Percentiles rank a stretch among this genome's conserved stretches.
Evolutionary conservation across 2,329 filamentous ascomycete genomes (phyloP).

Genomic region (Karstenula rhodostoma): DNA sequence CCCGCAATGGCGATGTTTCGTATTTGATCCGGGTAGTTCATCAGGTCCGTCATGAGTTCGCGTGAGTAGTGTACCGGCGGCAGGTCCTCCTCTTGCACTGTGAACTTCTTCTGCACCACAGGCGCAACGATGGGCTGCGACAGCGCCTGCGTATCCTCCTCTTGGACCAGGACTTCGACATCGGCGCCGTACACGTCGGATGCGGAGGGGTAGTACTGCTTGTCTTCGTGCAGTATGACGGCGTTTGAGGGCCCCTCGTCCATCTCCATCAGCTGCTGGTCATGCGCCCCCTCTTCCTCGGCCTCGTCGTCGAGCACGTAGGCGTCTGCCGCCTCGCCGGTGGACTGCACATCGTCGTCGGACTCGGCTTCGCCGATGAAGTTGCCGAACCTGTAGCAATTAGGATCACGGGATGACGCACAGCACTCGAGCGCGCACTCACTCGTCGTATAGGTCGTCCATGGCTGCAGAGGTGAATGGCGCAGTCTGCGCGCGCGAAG

Average conservation of each 20-base stretch:
- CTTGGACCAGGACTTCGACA: constrained; percentile 94
- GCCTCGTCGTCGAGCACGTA: constrained; percentile 79
- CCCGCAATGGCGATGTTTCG: constrained; percentile 92
- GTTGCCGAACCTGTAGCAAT: constrained; percentile 81
- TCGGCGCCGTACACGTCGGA: constrained; percentile 93
- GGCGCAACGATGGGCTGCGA: constrained; percentile 93
- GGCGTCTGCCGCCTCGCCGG: constrained; percentile 77
- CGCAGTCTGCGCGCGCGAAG: constrained; percentile 18
- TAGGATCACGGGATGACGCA: constrained; percentile 19
- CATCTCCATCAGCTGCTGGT: constrained; percentile 91
- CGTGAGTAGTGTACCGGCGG: constrained; percentile 88
- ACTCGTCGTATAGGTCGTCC: constrained; percentile 99
- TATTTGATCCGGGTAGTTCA: constrained; percentile 95
- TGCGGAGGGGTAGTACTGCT: constrained; percentile 99
- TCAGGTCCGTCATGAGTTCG: constrained; percentile 91
- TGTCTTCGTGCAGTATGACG: constrained; percentile 98
- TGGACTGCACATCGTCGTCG: constrained; percentile 83
- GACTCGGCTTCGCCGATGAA: constrained; percentile 96
- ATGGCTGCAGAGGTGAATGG: constrained; percentile 57
- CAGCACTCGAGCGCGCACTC: constrained; percentile 27
- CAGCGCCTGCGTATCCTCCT: constrained; percentile 94
- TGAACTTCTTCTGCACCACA: constrained; percentile 94
- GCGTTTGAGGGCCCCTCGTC: constrained; percentile 94
- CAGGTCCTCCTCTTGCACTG: constrained; percentile 88
- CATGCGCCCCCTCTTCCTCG: constrained; percentile 64